phyloP scores from a whole-genome alignment of 768 basidiomycete species.

The Tricholoma saponaceum region DNA sequence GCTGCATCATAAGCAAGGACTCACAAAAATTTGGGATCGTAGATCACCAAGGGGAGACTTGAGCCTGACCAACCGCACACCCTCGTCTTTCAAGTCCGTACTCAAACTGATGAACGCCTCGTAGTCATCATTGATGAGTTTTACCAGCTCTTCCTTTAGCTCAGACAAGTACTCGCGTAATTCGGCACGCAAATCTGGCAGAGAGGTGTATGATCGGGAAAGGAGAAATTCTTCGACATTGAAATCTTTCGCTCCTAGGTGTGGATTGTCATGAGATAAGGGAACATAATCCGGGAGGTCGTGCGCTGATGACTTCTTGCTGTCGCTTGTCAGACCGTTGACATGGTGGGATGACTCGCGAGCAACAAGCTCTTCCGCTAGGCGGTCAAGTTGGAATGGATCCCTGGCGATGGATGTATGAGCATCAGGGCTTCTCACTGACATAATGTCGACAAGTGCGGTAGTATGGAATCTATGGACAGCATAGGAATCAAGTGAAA shows the following conservation, averaged over 20 bases:
- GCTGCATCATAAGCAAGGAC: conserved; percentile 20
- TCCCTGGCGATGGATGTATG: conserved; percentile 32
- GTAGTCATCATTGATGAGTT: conserved; percentile 96
- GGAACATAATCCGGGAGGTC: conserved; percentile 65
- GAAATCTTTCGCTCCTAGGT: conserved; percentile 66
- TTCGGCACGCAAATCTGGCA: conserved; percentile 85
- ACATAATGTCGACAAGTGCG: conserved; percentile 3
- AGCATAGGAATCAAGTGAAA: neutral
- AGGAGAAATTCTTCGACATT: conserved; percentile 85
- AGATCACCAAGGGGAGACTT: conserved; percentile 64
- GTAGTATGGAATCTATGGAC: neutral
- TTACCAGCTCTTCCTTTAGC: conserved; percentile 91
- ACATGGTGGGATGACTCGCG: conserved; percentile 38
- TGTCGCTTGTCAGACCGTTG: conserved; percentile 9
- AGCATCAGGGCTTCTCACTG: conserved; percentile 2
- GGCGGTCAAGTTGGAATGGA: conserved; percentile 64
- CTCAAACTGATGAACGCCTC: conserved; percentile 96
- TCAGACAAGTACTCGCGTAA: conserved; percentile 78
- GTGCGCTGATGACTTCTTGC: conserved; percentile 19
- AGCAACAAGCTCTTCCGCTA: conserved; percentile 66
- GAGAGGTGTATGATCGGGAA: conserved; percentile 77
- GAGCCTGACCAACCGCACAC: conserved; percentile 62
- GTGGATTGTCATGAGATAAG: conserved; percentile 75
- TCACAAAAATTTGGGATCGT: conserved; percentile 63
- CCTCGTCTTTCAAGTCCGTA: conserved; percentile 87